Evolutionary conservation across 2,329 filamentous ascomycete species (phyloP).

Genomic region (Fusarium marasasianum): DNA sequence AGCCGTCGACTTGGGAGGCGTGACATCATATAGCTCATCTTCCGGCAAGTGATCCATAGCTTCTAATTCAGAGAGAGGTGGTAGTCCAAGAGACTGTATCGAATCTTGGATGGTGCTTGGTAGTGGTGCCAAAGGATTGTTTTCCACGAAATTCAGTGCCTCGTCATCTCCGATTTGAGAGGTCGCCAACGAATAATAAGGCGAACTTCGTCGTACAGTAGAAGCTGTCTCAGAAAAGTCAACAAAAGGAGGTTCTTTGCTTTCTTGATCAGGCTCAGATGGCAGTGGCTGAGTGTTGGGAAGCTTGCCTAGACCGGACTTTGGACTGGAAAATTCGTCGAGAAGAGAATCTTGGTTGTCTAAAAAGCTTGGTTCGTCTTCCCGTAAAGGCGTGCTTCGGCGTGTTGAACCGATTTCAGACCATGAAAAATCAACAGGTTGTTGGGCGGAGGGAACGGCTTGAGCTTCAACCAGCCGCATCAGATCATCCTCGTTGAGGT

Average conservation of each 20-base stretch:
- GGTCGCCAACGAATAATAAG: conserved; percentile 16
- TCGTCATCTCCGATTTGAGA: conserved; percentile 3
- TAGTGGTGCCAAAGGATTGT: conserved; percentile 6
- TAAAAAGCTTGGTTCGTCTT: conserved; percentile 35
- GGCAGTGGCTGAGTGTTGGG: conserved; percentile 47
- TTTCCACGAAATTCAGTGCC: conserved; percentile 28
- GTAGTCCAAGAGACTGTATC: background rate
- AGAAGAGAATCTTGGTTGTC: conserved; percentile 27
- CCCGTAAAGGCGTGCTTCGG: conserved; percentile 44
- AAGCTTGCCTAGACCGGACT: conserved; percentile 34
- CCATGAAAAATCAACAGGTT: conserved; percentile 37
- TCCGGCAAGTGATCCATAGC: conserved; percentile 35
- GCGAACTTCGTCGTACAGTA: conserved; percentile 46
- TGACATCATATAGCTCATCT: conserved; percentile 44
- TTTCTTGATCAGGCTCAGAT: background rate
- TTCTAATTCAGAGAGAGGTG: background rate
- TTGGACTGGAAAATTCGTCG: conserved; percentile 44
- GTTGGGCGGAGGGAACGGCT: background rate
- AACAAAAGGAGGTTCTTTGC: conserved; percentile 6
- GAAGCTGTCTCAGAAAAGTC: conserved; percentile 52
- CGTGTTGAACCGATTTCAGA: conserved; percentile 43
- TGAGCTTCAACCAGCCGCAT: conserved; percentile 14
- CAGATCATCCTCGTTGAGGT: conserved; percentile 40
- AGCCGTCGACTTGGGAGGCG: conserved; percentile 26
- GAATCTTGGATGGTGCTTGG: background rate